A percentile compares a stretch with the other conserved stretches of the same genome.
Evolutionary conservation across 345 rosid species (phyloP).

Genomic region (Trapa bicornis): DNA sequence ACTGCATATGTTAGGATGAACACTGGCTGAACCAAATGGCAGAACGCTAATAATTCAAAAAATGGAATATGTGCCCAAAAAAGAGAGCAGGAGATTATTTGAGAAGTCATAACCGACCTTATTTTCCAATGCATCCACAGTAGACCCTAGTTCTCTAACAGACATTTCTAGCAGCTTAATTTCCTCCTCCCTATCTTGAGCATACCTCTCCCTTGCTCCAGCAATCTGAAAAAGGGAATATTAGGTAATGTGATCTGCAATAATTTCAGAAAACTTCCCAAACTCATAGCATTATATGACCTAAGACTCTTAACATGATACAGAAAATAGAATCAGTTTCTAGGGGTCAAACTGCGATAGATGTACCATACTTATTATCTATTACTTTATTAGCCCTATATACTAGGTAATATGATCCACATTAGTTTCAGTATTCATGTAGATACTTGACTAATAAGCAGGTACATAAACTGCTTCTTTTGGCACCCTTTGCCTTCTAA

Average conservation of each 20-base stretch:
- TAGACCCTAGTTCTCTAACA: slow-evolving; percentile 78
- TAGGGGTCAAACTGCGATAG: not conserved
- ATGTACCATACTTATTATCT: not conserved
- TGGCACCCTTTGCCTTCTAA: no score
- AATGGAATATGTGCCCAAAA: not conserved
- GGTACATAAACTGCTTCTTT: not conserved
- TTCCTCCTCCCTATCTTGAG: slow-evolving; percentile 80
- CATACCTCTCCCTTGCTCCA: slow-evolving; percentile 54
- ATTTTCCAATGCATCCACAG: slow-evolving; percentile 66
- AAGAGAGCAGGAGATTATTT: not conserved
- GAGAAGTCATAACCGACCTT: slow-evolving; percentile 39
- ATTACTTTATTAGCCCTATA: not conserved
- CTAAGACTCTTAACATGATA: not conserved
- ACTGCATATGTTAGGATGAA: not conserved
- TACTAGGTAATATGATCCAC: not conserved
- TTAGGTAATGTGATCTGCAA: not conserved
- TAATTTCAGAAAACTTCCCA: not conserved
- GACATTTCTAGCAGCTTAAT: slow-evolving; percentile 79
- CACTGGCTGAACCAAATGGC: not conserved
- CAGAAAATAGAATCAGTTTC: not conserved
- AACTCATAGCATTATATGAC: not conserved
- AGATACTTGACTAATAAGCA: not conserved
- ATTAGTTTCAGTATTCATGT: not conserved
- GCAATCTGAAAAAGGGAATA: slow-evolving; percentile 34
- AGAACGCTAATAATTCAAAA: not conserved